Conservation (phyloP, 257 asterid species). For the Oldenlandia corymbosa region DNA sequence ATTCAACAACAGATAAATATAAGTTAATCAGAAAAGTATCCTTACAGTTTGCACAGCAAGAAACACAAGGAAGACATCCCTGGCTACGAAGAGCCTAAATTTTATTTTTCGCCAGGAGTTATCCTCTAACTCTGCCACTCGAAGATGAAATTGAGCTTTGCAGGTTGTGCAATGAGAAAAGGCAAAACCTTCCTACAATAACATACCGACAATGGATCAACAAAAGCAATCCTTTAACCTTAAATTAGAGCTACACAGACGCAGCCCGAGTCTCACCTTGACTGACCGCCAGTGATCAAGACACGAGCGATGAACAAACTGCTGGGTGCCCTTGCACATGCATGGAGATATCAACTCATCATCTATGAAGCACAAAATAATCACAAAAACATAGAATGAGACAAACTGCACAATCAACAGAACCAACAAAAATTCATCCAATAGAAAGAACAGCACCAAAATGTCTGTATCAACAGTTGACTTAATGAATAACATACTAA, state of each 20-base stretch:
- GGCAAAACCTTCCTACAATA: conserved; percentile 53
- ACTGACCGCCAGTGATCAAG: conserved; percentile 65
- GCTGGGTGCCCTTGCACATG: conserved; percentile 62
- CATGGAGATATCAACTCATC: conserved; percentile 52
- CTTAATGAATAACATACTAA: background rate
- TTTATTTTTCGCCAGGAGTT: conserved; percentile 40
- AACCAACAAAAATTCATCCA: background rate
- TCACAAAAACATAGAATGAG: conserved; percentile 1
- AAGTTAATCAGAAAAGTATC: background rate
- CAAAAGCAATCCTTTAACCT: background rate
- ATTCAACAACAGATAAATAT: background rate
- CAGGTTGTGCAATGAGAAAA: conserved; percentile 62
- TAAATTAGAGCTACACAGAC: background rate
- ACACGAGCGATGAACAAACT: conserved; percentile 55
- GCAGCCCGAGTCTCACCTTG: conserved; percentile 27
- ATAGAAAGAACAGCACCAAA: background rate
- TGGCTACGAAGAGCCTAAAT: conserved; percentile 50
- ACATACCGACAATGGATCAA: conserved; percentile 3
- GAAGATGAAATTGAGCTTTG: conserved; percentile 53
- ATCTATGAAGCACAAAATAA: conserved; percentile 20
- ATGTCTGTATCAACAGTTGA: background rate
- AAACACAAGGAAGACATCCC: conserved; percentile 50
- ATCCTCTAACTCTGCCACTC: conserved; percentile 36
- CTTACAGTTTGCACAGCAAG: conserved; percentile 54
- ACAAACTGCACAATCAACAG: background rate